Conservation (phyloP, 2,329 filamentous ascomycete species). For the Sphaerostilbella broomeana region DNA sequence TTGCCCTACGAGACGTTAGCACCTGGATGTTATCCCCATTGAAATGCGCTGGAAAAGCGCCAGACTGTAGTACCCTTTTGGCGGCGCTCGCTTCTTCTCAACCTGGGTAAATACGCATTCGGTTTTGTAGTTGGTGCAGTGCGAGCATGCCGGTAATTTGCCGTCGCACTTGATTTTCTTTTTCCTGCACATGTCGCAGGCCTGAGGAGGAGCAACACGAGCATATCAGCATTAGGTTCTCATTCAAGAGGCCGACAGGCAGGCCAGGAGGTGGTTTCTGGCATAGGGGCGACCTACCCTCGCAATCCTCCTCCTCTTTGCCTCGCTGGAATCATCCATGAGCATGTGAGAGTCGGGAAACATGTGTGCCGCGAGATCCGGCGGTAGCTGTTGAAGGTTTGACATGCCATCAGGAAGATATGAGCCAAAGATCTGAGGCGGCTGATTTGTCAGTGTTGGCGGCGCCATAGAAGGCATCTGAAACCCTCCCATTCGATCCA, state of each 20-base stretch:
- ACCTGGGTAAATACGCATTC: slow-evolving; percentile 96
- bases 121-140: slow-evolving; percentile 97
- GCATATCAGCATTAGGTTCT: background rate
- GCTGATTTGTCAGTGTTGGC: slow-evolving; percentile 57
- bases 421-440: slow-evolving; percentile 62
- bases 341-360: slow-evolving; percentile 50
- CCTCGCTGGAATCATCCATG: slow-evolving; percentile 65
- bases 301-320: slow-evolving; percentile 83
- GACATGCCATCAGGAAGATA: slow-evolving; percentile 56
- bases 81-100: slow-evolving; percentile 96
- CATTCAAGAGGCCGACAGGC: background rate
- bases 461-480: slow-evolving; percentile 50
- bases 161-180: slow-evolving; percentile 98
- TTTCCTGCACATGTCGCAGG: slow-evolving; percentile 94
- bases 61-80: slow-evolving; percentile 68
- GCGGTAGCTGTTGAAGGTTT: slow-evolving; percentile 44
- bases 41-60: no score
- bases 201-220: slow-evolving; percentile 40
- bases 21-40: slow-evolving; percentile 11
- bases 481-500: slow-evolving; percentile 46
- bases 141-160: slow-evolving; percentile 87
- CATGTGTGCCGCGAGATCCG: slow-evolving; percentile 54
- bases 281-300: slow-evolving; percentile 51
- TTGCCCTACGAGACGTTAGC: slow-evolving; percentile 55
- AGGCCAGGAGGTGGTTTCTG: background rate